These are phyloP conservation scores for Zancudomyces culisetae DNA, from an alignment of 371 early-diverging fungal genomes.

Conservation along the genomic window DNA sequence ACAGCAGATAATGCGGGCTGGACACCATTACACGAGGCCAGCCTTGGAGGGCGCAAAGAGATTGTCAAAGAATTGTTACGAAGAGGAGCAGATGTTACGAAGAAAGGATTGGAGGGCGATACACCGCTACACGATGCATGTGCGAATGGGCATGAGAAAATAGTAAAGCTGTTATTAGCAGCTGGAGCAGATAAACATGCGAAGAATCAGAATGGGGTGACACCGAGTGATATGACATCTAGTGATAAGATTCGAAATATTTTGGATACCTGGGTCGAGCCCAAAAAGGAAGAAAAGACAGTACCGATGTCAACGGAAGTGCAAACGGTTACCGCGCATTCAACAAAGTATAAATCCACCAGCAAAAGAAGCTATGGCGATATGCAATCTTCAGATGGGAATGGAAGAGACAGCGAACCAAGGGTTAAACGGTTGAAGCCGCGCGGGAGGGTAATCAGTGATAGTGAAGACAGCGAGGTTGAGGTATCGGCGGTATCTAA, in stretches of 20 bases:
- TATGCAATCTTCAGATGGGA: background rate
- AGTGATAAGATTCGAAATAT: conserved; percentile 18
- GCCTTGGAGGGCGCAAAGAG: conserved; percentile 39
- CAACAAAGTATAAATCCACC: background rate
- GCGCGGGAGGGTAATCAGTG: background rate
- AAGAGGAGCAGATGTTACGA: conserved; percentile 50
- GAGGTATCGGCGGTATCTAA: too few relatives aligned
- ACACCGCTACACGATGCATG: conserved; percentile 69
- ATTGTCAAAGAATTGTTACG: conserved; percentile 40
- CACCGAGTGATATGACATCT: conserved; percentile 32
- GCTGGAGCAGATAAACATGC: conserved; percentile 39
- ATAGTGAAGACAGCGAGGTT: too few relatives aligned
- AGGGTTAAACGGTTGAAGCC: background rate
- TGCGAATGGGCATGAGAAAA: conserved; percentile 40
- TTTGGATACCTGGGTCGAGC: background rate
- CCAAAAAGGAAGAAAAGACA: background rate
- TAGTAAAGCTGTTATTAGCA: conserved; percentile 40
- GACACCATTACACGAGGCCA: conserved; percentile 61
- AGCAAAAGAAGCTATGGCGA: background rate
- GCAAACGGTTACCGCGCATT: too few relatives aligned
- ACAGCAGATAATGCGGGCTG: conserved; percentile 49
- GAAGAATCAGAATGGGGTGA: conserved; percentile 31
- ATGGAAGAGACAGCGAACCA: background rate
- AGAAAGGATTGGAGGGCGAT: conserved; percentile 43
- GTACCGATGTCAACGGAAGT: background rate